Conservation (phyloP, 2,329 filamentous ascomycete genomes). For the Myrmaecium sp. region DNA sequence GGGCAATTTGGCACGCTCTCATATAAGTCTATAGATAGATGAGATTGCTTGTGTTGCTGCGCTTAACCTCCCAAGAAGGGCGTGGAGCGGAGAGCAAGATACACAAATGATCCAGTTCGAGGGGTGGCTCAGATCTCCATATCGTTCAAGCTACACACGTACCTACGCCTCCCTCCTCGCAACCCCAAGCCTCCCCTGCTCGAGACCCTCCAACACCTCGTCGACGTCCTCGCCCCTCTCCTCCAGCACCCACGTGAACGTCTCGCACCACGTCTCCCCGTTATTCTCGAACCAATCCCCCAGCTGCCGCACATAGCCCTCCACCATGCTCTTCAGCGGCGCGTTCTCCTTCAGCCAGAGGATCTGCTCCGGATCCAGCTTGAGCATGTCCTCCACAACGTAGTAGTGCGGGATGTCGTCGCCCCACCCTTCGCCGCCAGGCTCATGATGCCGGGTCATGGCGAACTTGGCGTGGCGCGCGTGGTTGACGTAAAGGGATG, state of each 20-base stretch:
- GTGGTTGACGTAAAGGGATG: slow-evolving; percentile 15
- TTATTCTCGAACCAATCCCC: slow-evolving; percentile 48
- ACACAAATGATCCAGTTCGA: too few relatives aligned
- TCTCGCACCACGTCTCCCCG: slow-evolving; percentile 44
- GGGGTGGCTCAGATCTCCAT: too few relatives aligned
- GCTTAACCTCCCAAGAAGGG: too few relatives aligned
- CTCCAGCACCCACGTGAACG: slow-evolving; percentile 37
- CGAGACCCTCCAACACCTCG: slow-evolving; percentile 45
- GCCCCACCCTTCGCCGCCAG: slow-evolving; percentile 45
- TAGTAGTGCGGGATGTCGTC: slow-evolving; percentile 48
- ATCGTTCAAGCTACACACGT: too few relatives aligned
- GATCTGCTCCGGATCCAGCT: slow-evolving; percentile 43
- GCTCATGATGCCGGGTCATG: slow-evolving; percentile 31
- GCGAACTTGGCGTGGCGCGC: slow-evolving; percentile 30
- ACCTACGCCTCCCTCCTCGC: slow-evolving; percentile 16
- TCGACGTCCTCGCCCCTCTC: slow-evolving; percentile 36
- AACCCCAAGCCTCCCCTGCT: slow-evolving; percentile 57
- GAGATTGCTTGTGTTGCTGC: too few relatives aligned
- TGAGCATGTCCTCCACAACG: slow-evolving; percentile 46
- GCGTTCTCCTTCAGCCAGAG: slow-evolving; percentile 40
- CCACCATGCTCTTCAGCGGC: slow-evolving; percentile 39
- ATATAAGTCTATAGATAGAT: too few relatives aligned
- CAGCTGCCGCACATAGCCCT: slow-evolving; percentile 32
- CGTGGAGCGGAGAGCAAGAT: too few relatives aligned
- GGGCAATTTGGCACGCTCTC: too few relatives aligned